These are phyloP conservation scores for Bocquillonia castaneifolia DNA, from an alignment of 441 rosid species.

Conservation along the genomic window DNA sequence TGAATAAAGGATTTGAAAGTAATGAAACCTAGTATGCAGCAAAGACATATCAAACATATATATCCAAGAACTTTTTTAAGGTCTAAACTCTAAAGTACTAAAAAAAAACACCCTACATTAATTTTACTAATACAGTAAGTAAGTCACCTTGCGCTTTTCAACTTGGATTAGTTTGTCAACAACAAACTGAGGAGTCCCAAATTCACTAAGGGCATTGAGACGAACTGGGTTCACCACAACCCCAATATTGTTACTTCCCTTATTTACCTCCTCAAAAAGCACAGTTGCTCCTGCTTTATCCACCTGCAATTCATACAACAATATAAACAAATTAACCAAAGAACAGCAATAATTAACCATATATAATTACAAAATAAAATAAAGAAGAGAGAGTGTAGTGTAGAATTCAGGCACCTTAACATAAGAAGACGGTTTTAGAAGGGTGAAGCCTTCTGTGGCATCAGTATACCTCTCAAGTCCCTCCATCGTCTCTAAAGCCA, in stretches of 20 bases:
- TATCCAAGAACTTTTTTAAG: neutral
- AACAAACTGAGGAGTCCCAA: slow-evolving; percentile 77
- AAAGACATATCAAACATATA: neutral
- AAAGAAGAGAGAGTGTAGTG: slow-evolving; percentile 2
- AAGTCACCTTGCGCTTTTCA: slow-evolving; percentile 66
- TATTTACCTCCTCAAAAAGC: slow-evolving; percentile 63
- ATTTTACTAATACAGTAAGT: too few relatives aligned
- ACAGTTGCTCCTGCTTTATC: slow-evolving; percentile 84
- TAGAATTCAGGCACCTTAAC: slow-evolving; percentile 40
- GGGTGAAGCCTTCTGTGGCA: slow-evolving; percentile 60
- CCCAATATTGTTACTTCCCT: slow-evolving; percentile 67
- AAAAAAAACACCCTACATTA: neutral
- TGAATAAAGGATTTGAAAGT: too few relatives aligned
- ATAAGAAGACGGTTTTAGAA: slow-evolving; percentile 71
- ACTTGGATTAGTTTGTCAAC: slow-evolving; percentile 83
- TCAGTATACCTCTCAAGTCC: slow-evolving; percentile 65
- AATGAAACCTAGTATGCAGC: neutral
- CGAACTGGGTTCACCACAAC: slow-evolving; percentile 90
- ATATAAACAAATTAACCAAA: neutral
- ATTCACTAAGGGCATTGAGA: slow-evolving; percentile 56
- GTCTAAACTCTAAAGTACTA: neutral
- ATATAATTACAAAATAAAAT: too few relatives aligned
- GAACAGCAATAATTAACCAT: too few relatives aligned
- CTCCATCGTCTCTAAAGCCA: slow-evolving; percentile 35
- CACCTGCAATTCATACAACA: slow-evolving; percentile 34